Percentiles rank a stretch among this genome's conserved stretches.
Conservation (phyloP, 441 rosid species). For the Geranium incanum region DNA sequence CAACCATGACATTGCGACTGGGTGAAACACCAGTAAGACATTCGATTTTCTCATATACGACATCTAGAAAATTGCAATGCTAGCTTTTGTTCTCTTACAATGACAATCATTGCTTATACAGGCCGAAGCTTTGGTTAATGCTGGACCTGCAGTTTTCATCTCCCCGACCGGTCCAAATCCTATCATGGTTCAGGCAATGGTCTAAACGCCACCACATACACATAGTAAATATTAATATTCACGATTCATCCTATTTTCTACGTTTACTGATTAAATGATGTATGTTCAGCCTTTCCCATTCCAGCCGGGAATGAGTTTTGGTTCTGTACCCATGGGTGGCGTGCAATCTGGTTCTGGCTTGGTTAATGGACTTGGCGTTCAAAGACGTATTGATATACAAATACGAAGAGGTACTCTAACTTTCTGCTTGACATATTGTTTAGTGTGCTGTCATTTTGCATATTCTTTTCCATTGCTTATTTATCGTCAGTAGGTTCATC, state of each 20-base stretch:
- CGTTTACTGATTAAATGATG: conserved; percentile 19
- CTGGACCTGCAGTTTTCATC: conserved; percentile 72
- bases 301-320: conserved; percentile 49
- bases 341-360: conserved; percentile 45
- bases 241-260: conserved; percentile 6
- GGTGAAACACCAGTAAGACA: conserved; percentile 60
- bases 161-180: conserved; percentile 68
- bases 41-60: conserved; percentile 10
- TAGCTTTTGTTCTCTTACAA: conserved; percentile 12
- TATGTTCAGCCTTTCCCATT: conserved; percentile 57
- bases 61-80: conserved; percentile 4
- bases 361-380: conserved; percentile 45
- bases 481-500: conserved; percentile 33
- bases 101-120: conserved; percentile 27
- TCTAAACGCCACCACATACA: conserved; percentile 8
- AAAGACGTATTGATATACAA: conserved; percentile 71
- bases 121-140: conserved; percentile 71
- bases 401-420: conserved; percentile 51
- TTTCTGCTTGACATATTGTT: conserved; percentile 7
- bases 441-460: not conserved
- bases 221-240: not conserved
- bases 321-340: conserved; percentile 42
- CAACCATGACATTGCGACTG: conserved; percentile 61
- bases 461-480: not conserved
- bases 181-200: conserved; percentile 65